A percentile compares a stretch with the other conserved stretches of the same genome.
Conservation (phyloP, 768 basidiomycete species). For the Boletus tomentosulus region DNA sequence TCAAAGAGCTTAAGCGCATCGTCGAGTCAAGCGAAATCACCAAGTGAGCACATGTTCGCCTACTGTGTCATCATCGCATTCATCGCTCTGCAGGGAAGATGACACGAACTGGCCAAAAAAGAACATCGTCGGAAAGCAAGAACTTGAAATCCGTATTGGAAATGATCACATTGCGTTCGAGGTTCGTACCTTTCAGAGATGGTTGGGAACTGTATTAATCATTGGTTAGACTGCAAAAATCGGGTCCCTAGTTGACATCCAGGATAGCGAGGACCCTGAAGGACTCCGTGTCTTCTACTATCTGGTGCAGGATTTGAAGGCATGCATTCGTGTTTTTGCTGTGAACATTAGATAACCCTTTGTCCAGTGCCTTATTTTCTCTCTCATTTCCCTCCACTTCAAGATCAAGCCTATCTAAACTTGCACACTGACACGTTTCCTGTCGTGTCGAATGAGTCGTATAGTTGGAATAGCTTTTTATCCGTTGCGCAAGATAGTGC, state of each 20-base stretch:
- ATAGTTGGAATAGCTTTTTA: conserved; percentile 5
- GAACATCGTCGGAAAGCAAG: conserved; percentile 98
- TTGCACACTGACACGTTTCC: background rate
- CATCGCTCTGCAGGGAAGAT: conserved; percentile 72
- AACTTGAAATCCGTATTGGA: conserved; percentile 91
- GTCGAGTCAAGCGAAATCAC: conserved; percentile 91
- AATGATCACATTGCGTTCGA: conserved; percentile 97
- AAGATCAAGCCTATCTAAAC: conserved; percentile 97
- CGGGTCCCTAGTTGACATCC: conserved; percentile 92
- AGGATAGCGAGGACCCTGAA: conserved; percentile 95
- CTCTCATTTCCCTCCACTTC: conserved; percentile 97
- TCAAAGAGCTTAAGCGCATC: conserved; percentile 93
- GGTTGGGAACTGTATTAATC: background rate
- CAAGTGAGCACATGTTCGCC: conserved; percentile 49
- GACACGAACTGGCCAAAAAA: conserved; percentile 99
- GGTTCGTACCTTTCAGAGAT: conserved; percentile 41
- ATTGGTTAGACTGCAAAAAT: conserved; percentile 90
- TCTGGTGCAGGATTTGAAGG: conserved; percentile 96
- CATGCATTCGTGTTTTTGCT: conserved; percentile 28
- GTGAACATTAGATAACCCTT: background rate
- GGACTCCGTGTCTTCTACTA: conserved; percentile 98
- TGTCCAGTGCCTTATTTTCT: conserved; percentile 90
- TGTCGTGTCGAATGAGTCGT: conserved; percentile 3
- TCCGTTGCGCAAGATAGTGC: conserved; percentile 24
- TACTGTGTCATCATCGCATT: background rate